Conservation (phyloP, 2,329 filamentous ascomycete species). For the Colletotrichum chlorophyti region DNA sequence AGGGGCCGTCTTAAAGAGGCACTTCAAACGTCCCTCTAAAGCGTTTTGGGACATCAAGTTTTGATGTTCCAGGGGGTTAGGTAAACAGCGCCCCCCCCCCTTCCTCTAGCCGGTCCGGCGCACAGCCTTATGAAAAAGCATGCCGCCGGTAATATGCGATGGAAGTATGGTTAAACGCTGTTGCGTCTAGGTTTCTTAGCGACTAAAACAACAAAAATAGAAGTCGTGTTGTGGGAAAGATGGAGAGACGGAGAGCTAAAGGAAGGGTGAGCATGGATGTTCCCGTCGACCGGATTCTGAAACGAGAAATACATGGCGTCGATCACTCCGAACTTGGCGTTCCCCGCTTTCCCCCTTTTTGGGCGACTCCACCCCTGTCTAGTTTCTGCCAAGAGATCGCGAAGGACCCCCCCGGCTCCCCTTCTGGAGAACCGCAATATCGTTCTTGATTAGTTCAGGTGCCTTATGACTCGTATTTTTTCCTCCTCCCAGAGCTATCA, state of each 20-base stretch:
- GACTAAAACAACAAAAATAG: neutral
- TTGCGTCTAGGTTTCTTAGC: neutral
- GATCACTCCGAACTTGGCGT: constrained; percentile 5
- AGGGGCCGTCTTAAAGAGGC: neutral
- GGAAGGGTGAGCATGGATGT: no score
- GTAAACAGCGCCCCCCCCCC: no score
- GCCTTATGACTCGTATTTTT: constrained; percentile 19
- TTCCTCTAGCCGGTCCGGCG: no score
- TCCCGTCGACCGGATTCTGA: constrained; percentile 16
- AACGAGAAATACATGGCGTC: constrained; percentile 16
- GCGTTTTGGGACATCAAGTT: neutral
- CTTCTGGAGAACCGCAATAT: constrained; percentile 14
- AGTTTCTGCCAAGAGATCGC: constrained; percentile 11
- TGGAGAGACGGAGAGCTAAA: neutral
- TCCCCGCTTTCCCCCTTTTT: no score
- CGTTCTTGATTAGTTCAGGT: constrained; percentile 14
- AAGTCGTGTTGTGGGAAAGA: neutral
- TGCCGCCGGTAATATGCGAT: constrained; percentile 18
- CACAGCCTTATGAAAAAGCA: constrained; percentile 8
- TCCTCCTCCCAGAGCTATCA: no score
- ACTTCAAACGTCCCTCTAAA: neutral
- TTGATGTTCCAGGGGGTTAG: neutral
- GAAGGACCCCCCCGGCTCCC: neutral
- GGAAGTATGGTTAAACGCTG: constrained; percentile 7
- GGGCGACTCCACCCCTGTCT: neutral